Percentiles rank a stretch among this genome's conserved stretches.
phyloP scores from a whole-genome alignment of 257 asterid genomes.

The Leonotis leonurus region DNA sequence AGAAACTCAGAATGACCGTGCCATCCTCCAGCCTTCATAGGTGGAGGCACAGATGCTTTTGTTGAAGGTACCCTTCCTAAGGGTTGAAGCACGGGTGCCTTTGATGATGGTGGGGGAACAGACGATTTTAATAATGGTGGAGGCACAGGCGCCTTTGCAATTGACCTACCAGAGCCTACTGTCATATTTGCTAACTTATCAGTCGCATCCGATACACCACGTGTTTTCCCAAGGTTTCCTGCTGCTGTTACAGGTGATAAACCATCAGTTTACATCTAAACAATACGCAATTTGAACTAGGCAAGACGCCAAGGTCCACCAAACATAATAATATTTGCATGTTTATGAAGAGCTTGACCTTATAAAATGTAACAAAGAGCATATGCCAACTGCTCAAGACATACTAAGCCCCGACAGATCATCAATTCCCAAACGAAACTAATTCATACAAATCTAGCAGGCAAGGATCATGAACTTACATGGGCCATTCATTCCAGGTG shows the following conservation, averaged over 20 bases:
- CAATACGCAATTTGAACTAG: no score
- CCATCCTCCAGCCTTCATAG: slow-evolving; percentile 98
- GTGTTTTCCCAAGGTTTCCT: slow-evolving; percentile 30
- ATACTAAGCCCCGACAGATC: background rate
- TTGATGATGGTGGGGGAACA: slow-evolving; percentile 19
- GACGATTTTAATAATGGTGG: slow-evolving; percentile 50
- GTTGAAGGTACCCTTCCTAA: background rate
- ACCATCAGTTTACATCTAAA: background rate
- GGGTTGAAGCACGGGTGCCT: background rate
- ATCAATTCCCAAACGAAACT: background rate
- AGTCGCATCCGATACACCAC: slow-evolving; percentile 41
- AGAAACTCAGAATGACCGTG: slow-evolving; percentile 50
- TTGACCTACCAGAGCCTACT: slow-evolving; percentile 39
- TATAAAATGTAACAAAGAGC: background rate
- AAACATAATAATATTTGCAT: background rate
- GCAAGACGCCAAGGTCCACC: no score
- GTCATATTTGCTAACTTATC: slow-evolving; percentile 53
- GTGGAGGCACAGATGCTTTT: slow-evolving; percentile 44
- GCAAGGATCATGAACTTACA: slow-evolving; percentile 28
- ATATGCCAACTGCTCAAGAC: background rate
- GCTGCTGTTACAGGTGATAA: slow-evolving; percentile 21
- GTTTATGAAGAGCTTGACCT: background rate
- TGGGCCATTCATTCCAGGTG: slow-evolving; percentile 54
- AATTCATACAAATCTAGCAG: background rate
- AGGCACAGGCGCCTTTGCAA: slow-evolving; percentile 39